phyloP scores from a whole-genome alignment of 2,329 filamentous ascomycete species.

The Bertia moriformis region DNA sequence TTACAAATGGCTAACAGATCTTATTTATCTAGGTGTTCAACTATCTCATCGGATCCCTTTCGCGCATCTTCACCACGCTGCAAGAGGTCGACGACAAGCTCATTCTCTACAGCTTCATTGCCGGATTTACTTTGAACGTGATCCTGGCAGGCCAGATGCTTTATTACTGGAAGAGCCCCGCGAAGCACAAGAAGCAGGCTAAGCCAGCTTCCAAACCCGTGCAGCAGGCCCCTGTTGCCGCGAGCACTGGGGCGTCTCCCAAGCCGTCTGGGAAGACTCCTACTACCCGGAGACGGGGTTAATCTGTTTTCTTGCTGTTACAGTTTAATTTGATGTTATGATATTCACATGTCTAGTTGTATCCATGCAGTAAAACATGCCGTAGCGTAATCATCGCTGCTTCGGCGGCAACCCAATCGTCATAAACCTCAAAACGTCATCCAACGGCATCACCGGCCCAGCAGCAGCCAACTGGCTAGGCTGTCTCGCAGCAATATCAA shows the following conservation, averaged over 20 bases:
- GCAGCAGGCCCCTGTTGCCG: background rate
- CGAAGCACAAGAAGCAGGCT: background rate
- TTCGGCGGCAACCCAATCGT: background rate
- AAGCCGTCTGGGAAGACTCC: background rate
- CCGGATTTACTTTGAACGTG: constrained; percentile 78
- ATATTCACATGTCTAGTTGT: background rate
- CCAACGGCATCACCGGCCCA: background rate
- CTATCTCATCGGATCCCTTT: constrained; percentile 82
- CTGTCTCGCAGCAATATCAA: background rate
- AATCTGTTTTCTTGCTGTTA: background rate
- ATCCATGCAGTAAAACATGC: background rate
- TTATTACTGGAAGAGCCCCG: constrained; percentile 78
- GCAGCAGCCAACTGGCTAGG: background rate
- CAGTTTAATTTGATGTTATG: background rate
- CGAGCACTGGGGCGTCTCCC: background rate
- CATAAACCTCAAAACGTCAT: background rate
- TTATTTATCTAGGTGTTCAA: constrained; percentile 99
- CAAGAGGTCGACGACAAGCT: constrained; percentile 95
- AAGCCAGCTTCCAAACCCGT: background rate
- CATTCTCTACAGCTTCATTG: constrained; percentile 87
- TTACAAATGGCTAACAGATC: background rate
- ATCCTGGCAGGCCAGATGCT: constrained; percentile 81
- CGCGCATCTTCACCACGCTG: constrained; percentile 91
- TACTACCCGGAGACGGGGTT: background rate
- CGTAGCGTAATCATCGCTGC: background rate